Base-by-base conservation (phyloP, 2,329 filamentous ascomycete genomes). In the Xylariaceae sp. region DNA sequence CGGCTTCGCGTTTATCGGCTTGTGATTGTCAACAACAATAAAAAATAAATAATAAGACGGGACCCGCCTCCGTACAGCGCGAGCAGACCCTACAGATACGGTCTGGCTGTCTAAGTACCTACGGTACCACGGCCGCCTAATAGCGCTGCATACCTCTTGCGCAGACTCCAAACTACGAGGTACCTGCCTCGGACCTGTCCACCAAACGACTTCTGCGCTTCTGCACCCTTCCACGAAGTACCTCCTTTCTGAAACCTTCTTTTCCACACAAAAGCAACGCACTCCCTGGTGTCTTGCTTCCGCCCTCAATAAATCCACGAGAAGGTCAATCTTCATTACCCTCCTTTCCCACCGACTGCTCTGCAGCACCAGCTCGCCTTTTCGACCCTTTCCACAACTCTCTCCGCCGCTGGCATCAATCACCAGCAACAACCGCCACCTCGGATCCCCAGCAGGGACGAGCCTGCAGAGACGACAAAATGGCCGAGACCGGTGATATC, bases 401-500 rank as follows among this genome's bases (percentile, higher is more conserved):
- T 26, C 14, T 15, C 12, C 17, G 9, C 13, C 9, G 5, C 13
- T 29, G 17, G 14, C 17, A 9, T 29, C 27, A n/a, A 5, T 15
- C 13, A 19, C 15, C 24, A 26, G 15, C 21, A 23, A 23, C 21
- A 31, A 39, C 37, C 29, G 33, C 40, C 40, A 29, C 9, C 16
- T 22, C 19, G 36, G 23, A 32, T 33, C 36, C 33, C 35, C 37
- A 28, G 23, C 32, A 16, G 21, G 24, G 30, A 23, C 19, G 32
- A 38, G 42, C 39, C 40, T 35, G 43, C 36, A 31, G 41, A 46
- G 53, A 56, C 55, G 52, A 58, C 61, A 70, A 57, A 63, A 87
- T 77, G 73, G 75, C 72, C 64, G 75, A 70, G 70, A 89, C 54
- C 57, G 53, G 59, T 83, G 87, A 96, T 71, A 93, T 96, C 72